These are phyloP conservation scores for Penicillium mononematosum DNA, from an alignment of 495 filamentous ascomycete species.

Conservation along the genomic window DNA sequence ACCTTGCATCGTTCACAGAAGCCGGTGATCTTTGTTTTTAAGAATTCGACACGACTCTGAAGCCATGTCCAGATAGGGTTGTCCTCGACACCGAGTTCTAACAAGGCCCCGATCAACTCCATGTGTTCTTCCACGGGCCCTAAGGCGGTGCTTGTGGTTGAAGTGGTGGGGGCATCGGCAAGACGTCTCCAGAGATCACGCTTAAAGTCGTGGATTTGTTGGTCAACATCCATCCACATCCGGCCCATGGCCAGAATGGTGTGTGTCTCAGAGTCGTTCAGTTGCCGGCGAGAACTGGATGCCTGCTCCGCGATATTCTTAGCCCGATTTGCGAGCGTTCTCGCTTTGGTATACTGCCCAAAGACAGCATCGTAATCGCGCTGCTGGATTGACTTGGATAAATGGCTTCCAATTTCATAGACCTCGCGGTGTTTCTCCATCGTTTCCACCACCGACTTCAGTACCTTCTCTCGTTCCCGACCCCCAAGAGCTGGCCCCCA, in stretches of 20 bases:
- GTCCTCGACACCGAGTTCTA: slow-evolving; percentile 90
- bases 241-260: slow-evolving; percentile 82
- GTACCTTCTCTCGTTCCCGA: slow-evolving; percentile 81
- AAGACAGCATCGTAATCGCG: slow-evolving; percentile 85
- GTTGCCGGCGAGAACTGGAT: slow-evolving; percentile 41
- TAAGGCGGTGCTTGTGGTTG: slow-evolving; percentile 38
- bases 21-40: slow-evolving; percentile 77
- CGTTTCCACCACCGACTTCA: slow-evolving; percentile 69
- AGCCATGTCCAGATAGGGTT: slow-evolving; percentile 97
- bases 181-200: slow-evolving; percentile 82
- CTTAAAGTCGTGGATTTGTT: slow-evolving; percentile 82
- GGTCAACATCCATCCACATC: slow-evolving; percentile 91
- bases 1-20: slow-evolving; percentile 80
- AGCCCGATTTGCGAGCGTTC: slow-evolving; percentile 71
- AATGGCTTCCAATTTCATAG: slow-evolving; percentile 72
- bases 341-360: slow-evolving; percentile 79
- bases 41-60: slow-evolving; percentile 77
- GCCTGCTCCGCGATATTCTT: slow-evolving; percentile 58
- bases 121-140: slow-evolving; percentile 74
- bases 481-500: slow-evolving; percentile 94
- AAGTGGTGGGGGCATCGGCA: slow-evolving; percentile 53
- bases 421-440: slow-evolving; percentile 77
- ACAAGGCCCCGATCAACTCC: slow-evolving; percentile 79
- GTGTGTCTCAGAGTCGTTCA: slow-evolving; percentile 74
- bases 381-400: slow-evolving; percentile 81